These are phyloP conservation scores for Fusarium verrucosum DNA, from an alignment of 2,329 filamentous ascomycete species.

Conservation along the genomic window DNA sequence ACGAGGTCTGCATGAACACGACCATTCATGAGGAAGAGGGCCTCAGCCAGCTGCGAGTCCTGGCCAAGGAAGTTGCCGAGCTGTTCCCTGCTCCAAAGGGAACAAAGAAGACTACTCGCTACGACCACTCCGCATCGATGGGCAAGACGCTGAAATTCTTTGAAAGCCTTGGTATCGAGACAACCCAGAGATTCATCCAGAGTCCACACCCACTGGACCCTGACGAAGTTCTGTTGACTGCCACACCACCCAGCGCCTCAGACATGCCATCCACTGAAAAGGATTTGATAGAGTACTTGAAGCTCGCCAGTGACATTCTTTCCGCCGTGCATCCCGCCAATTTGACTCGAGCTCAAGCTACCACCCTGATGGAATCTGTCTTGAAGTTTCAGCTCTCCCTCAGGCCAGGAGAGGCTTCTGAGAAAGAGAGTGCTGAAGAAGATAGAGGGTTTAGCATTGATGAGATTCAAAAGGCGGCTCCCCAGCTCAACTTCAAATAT, in stretches of 20 bases:
- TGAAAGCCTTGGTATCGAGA: constrained; percentile 13
- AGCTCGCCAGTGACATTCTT: background rate
- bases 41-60: constrained; percentile 61
- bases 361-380: background rate
- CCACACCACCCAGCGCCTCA: background rate
- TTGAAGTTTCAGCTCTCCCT: background rate
- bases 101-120: background rate
- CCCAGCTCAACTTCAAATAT: constrained; percentile 16
- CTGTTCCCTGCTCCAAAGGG: background rate
- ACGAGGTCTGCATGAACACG: constrained; percentile 73
- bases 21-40: constrained; percentile 64
- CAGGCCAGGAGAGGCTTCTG: background rate
- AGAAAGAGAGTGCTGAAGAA: background rate
- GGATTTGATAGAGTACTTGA: background rate
- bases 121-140: constrained; percentile 2
- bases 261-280: background rate
- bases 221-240: background rate
- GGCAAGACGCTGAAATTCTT: constrained; percentile 4
- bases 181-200: background rate
- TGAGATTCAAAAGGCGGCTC: constrained; percentile 1
- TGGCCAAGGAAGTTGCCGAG: constrained; percentile 54
- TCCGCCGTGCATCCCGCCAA: constrained; percentile 21
- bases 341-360: background rate
- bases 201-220: background rate
- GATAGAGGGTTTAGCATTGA: background rate